These are phyloP conservation scores for Radiomyces spectabilis DNA, from an alignment of 192 early-diverging fungal species.

Conservation along the genomic window DNA sequence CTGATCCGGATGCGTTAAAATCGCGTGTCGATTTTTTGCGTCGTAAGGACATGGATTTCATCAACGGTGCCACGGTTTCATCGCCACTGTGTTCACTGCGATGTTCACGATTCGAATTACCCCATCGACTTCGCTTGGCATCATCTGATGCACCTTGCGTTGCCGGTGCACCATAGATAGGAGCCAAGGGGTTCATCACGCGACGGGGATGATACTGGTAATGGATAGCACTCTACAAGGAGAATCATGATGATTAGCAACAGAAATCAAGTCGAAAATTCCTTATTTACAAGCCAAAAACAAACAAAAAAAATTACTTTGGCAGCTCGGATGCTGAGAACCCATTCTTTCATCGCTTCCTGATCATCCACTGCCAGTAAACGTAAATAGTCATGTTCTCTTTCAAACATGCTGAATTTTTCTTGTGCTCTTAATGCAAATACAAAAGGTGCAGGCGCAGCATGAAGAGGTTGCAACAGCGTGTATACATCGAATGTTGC, in stretches of 20 bases:
- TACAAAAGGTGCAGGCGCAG: conserved; percentile 70
- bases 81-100: conserved; percentile 1
- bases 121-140: too few species aligned
- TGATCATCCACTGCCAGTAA: conserved; percentile 60
- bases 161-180: not conserved
- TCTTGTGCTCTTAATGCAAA: conserved; percentile 83
- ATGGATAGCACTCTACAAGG: conserved; percentile 14
- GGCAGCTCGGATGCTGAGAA: conserved; percentile 55
- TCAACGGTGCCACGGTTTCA: not conserved
- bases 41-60: too few species aligned
- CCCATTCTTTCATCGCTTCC: conserved; percentile 67
- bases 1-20: not conserved
- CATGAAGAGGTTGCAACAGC: conserved; percentile 47
- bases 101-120: not conserved
- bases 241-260: not conserved
- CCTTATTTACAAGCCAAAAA: too few species aligned
- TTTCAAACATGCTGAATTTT: conserved; percentile 72
- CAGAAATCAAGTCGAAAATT: not conserved
- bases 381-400: conserved; percentile 75
- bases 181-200: conserved; percentile 8
- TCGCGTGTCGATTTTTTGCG: conserved; percentile 10
- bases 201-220: conserved; percentile 11
- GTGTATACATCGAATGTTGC: conserved; percentile 83
- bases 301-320: conserved; percentile 42
- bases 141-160: too few species aligned